Base-by-base conservation (phyloP, 140 eudicot species). In the Oenanthe javanica region DNA sequence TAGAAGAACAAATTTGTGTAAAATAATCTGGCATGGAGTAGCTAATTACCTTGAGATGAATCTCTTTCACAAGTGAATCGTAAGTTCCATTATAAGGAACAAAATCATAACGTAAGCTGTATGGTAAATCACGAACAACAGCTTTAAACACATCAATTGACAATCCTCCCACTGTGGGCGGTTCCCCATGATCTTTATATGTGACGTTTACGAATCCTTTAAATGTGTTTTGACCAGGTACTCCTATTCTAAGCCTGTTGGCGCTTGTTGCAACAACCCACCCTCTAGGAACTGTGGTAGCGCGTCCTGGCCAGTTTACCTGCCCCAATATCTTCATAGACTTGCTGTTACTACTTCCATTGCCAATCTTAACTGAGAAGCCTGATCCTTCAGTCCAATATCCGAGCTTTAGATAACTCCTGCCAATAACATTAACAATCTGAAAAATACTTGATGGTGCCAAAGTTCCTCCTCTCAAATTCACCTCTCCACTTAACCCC, bases 381-480 rank as follows among this genome's bases (percentile, higher is more conserved):
- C 81, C 81, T 2, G 6, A 43, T 23, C 61, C 75, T 27, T 23
- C 16, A 23, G 81, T 45, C 75, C 75, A 79, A 12, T 40, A 46
- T 43, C 74, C 69, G 1, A 66, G 54, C 54, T 43, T 27, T 72
- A 19, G 38, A 25, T 67, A 80, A 64, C 77, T 80, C 51, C 52
- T 45, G 14, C 82, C 82, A 5, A 69, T 45, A 13, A 79, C 77
- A 15, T 79, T 79, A 52, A 79, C 47, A 25, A 79, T 79, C 77
- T 21, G 51, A 71, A 80, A 80, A 25, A 23, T 36, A 31, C 23
- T 31, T 36, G 77, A 31, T 19, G 82, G 49, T n/a, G 82, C 42
- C 47, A 69, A 50, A 16, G 77, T 12, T 50, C 74, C 55, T 9
- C 40, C 82, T 25, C 21, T 70, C 6, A 71, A 47, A 4, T 79